phyloP scores from a whole-genome alignment of 176 grass and related monocot genomes.

The Oryza nivara region DNA sequence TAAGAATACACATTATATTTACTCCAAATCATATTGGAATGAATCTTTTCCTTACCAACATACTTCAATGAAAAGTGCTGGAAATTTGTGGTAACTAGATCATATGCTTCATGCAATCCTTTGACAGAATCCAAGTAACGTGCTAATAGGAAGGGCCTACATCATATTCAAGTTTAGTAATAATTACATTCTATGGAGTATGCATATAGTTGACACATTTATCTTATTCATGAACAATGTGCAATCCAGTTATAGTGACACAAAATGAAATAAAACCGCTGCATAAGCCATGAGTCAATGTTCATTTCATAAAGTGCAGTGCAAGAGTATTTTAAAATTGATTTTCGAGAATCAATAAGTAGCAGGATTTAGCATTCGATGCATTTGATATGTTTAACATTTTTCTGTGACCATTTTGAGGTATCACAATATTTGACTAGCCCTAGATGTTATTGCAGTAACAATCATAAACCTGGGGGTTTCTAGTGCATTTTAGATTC shows the following conservation, averaged over 20 bases:
- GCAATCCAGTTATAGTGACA: neutral
- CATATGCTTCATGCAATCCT: slow-evolving; percentile 4
- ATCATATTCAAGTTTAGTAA: slow-evolving; percentile 16
- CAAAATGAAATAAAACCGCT: slow-evolving; percentile 11
- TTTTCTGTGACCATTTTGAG: neutral
- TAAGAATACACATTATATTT: neutral
- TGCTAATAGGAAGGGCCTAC: neutral
- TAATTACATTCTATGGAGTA: neutral
- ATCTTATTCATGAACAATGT: slow-evolving; percentile 4
- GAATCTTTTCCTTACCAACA: neutral
- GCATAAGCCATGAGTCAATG: neutral
- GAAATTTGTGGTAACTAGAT: neutral
- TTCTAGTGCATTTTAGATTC: neutral
- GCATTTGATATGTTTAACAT: slow-evolving; percentile 8
- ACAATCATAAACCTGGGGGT: neutral
- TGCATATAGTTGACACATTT: neutral
- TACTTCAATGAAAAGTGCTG: neutral
- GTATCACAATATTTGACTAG: neutral
- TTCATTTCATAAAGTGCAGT: slow-evolving; percentile 1
- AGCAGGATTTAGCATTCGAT: slow-evolving; percentile 26
- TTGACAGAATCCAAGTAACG: neutral
- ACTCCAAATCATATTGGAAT: neutral
- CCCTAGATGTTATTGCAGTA: neutral
- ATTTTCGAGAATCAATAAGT: slow-evolving; percentile 9
- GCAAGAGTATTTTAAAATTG: slow-evolving; percentile 27